phyloP scores from a whole-genome alignment of 1,139 yeast species.

The Saccharomycopsis crataegensis region DNA sequence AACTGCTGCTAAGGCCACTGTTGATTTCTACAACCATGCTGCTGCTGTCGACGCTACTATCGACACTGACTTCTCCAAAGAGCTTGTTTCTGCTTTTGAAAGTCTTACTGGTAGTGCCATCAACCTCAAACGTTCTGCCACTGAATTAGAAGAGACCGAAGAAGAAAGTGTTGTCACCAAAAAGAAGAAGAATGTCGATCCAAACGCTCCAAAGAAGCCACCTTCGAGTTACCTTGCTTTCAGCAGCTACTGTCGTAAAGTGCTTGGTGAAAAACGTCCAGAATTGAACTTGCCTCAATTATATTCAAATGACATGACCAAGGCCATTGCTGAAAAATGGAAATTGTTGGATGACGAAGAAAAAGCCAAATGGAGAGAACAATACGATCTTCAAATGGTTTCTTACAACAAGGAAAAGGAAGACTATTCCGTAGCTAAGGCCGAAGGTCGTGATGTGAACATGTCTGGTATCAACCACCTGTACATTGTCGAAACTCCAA shows the following conservation, averaged over 20 bases:
- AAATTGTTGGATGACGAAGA: constrained; percentile 56
- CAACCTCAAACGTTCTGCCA: neutral
- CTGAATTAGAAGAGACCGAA: neutral
- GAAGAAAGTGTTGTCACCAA: constrained; percentile 1
- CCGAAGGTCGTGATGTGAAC: constrained; percentile 9
- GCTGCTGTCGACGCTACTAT: constrained; percentile 21
- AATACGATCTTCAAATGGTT: constrained; percentile 58
- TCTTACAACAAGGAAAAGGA: constrained; percentile 58
- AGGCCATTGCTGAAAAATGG: constrained; percentile 76
- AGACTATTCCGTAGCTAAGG: constrained; percentile 48
- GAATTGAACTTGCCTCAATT: constrained; percentile 53
- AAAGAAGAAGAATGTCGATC: constrained; percentile 45
- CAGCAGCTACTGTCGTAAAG: constrained; percentile 56
- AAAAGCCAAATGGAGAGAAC: constrained; percentile 68
- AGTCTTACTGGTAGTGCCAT: neutral
- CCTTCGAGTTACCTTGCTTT: constrained; percentile 79
- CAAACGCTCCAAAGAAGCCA: constrained; percentile 59
- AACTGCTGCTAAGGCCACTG: constrained; percentile 72
- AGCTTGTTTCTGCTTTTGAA: constrained; percentile 18
- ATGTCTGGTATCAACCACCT: constrained; percentile 13
- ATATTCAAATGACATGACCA: constrained; percentile 70
- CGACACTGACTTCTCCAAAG: constrained; percentile 11
- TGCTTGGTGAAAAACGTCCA: constrained; percentile 57
- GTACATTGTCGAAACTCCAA: constrained; percentile 10
- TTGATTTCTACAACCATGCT: constrained; percentile 54